Conservation (phyloP, 2,329 filamentous ascomycete genomes). For the Lasiodiplodia sp. region DNA sequence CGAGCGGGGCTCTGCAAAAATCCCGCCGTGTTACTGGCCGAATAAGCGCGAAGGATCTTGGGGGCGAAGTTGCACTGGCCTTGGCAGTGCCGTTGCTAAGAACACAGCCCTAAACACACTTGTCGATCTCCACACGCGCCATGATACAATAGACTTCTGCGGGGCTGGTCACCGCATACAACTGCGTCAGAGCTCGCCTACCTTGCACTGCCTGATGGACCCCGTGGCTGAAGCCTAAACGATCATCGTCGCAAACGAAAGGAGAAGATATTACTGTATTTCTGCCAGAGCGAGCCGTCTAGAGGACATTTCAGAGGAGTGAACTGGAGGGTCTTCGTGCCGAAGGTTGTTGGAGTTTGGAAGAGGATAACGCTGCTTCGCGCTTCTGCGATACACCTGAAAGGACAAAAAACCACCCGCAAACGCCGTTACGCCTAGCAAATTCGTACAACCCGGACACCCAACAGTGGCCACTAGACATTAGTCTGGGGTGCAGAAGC, state of each 20-base stretch:
- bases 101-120: neutral
- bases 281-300: neutral
- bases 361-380: neutral
- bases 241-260: neutral
- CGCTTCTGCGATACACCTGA: too few species aligned
- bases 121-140: neutral
- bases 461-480: neutral
- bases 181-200: too few species aligned
- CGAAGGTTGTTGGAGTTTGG: neutral
- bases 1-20: neutral
- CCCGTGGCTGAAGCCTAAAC: too few species aligned
- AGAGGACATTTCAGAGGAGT: neutral
- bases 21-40: neutral
- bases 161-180: neutral
- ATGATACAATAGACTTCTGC: constrained; percentile 6
- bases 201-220: too few species aligned
- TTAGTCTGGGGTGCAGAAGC: neutral
- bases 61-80: constrained; percentile 4
- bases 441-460: too few species aligned
- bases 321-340: neutral
- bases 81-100: neutral
- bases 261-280: constrained; percentile 3
- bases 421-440: too few species aligned
- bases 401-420: too few species aligned
- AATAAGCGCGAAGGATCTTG: constrained; percentile 15